These are phyloP conservation scores for Penicillium diatomitis DNA, from an alignment of 495 filamentous ascomycete genomes.

Conservation along the genomic window DNA sequence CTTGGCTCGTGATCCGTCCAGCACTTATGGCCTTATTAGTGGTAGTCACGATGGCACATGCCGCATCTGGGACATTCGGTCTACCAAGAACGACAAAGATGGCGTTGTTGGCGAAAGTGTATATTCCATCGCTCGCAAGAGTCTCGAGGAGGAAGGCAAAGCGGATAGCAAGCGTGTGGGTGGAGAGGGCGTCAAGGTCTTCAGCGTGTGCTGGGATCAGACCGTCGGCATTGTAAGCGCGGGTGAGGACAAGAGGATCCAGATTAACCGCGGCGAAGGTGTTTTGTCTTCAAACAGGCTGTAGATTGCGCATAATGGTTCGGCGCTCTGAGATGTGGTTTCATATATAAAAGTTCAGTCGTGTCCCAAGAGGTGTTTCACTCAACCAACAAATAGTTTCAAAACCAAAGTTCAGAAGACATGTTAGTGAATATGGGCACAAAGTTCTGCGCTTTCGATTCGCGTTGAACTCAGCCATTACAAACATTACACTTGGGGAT, in stretches of 20 bases:
- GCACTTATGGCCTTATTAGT: conserved; percentile 69
- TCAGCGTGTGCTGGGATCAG: conserved; percentile 79
- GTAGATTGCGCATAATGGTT: conserved; percentile 25
- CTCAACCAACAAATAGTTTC: no score
- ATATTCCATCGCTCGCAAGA: conserved; percentile 70
- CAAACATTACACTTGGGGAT: no score
- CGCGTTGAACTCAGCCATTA: no score
- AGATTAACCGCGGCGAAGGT: conserved; percentile 67
- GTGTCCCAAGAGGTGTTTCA: background rate
- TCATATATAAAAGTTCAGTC: conserved; percentile 25
- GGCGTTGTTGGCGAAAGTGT: conserved; percentile 68
- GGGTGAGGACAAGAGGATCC: conserved; percentile 86
- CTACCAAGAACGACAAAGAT: conserved; percentile 54
- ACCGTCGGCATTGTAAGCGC: conserved; percentile 81
- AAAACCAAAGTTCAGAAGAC: no score
- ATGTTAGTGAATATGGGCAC: no score
- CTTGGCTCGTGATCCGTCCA: conserved; percentile 60
- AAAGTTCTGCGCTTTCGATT: no score
- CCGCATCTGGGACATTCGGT: conserved; percentile 85
- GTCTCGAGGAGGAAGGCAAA: conserved; percentile 42
- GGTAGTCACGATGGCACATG: conserved; percentile 85
- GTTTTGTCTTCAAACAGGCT: conserved; percentile 31
- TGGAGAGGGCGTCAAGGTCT: conserved; percentile 82
- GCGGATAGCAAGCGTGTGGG: conserved; percentile 43
- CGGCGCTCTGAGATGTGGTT: conserved; percentile 26